These are phyloP conservation scores for Diaporthe ampelina DNA, from an alignment of 2,329 filamentous ascomycete species.

Conservation along the genomic window DNA sequence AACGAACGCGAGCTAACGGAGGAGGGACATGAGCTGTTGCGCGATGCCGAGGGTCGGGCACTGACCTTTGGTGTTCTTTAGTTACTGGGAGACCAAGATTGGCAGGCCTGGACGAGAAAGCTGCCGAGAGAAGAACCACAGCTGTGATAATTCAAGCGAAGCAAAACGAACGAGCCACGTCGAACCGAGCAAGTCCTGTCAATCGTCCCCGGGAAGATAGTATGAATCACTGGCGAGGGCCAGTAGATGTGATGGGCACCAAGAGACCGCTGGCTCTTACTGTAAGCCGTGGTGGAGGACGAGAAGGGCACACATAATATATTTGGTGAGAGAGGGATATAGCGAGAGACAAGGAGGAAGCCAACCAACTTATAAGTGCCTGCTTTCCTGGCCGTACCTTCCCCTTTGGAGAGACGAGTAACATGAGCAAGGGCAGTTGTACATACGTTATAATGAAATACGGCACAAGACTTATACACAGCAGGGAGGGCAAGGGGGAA, in stretches of 20 bases:
- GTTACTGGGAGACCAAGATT: background rate
- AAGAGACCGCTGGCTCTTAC: background rate
- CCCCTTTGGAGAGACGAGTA: too few relatives aligned
- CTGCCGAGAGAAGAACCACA: background rate
- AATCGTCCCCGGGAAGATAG: background rate
- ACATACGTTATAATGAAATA: too few relatives aligned
- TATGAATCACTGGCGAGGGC: background rate
- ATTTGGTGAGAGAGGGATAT: background rate
- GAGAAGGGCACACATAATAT: background rate
- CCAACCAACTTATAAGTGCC: background rate
- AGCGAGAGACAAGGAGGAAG: background rate
- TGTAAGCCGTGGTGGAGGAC: background rate
- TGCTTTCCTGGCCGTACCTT: background rate
- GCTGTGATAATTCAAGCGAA: background rate
- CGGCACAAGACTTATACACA: background rate
- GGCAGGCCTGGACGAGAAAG: background rate
- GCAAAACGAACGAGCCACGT: background rate
- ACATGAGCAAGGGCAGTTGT: too few relatives aligned
- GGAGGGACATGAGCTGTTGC: background rate
- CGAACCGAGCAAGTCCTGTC: background rate
- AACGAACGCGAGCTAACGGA: background rate
- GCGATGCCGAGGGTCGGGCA: background rate
- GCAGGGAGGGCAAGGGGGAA: background rate
- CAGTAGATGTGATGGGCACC: too few relatives aligned
- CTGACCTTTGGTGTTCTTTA: background rate